Conservation (phyloP, 257 asterid species). For the Rehmannia glutinosa region DNA sequence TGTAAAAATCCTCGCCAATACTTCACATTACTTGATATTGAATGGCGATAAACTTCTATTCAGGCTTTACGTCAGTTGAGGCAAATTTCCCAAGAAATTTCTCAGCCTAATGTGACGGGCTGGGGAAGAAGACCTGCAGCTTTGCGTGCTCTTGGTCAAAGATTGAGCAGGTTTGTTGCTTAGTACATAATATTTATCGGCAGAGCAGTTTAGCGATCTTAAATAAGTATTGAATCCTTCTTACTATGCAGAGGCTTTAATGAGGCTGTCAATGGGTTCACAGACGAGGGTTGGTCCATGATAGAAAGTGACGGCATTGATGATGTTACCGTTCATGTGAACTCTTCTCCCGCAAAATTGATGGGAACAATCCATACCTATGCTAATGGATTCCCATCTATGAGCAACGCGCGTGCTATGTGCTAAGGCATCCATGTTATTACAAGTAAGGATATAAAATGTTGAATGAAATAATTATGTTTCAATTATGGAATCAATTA, state of each 20-base stretch:
- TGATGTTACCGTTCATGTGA: constrained; percentile 87
- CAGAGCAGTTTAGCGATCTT: neutral
- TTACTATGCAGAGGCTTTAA: constrained; percentile 73
- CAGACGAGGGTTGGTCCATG: constrained; percentile 96
- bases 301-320: constrained; percentile 84
- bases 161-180: constrained; percentile 71
- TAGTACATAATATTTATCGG: neutral
- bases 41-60: neutral
- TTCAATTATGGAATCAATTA: too few relatives aligned
- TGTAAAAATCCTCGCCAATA: neutral
- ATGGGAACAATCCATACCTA: constrained; percentile 63
- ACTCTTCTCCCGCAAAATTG: constrained; percentile 73
- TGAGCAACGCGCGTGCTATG: constrained; percentile 77
- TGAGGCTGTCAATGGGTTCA: constrained; percentile 93
- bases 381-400: constrained; percentile 71
- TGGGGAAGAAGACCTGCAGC: constrained; percentile 99
- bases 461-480: neutral
- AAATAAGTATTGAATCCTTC: neutral
- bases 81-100: constrained; percentile 83
- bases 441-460: constrained; percentile 51
- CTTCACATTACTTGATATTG: neutral
- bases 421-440: constrained; percentile 93
- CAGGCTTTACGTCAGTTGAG: constrained; percentile 94
- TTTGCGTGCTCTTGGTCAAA: constrained; percentile 86
- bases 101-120: constrained; percentile 76